phyloP scores from a whole-genome alignment of 208 protist genomes.

The Borovskyia barvae region DNA sequence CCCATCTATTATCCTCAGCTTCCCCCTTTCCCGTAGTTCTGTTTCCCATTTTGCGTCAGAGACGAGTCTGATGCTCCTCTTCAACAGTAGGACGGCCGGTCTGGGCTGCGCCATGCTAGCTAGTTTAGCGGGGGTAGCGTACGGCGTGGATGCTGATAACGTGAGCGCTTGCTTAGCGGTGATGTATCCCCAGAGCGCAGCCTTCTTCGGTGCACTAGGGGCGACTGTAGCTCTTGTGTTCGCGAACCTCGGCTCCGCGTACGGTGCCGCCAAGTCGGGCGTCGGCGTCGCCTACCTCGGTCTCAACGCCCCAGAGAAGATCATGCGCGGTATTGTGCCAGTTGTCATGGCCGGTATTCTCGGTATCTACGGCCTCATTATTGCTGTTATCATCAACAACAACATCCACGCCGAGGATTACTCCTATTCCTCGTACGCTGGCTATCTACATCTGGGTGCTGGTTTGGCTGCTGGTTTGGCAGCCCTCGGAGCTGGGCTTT shows the following conservation, averaged over 20 bases:
- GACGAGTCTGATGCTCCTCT: constrained; percentile 1
- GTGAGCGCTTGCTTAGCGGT: constrained; percentile 45
- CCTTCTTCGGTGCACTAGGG: constrained; percentile 79
- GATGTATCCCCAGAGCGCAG: constrained; percentile 84
- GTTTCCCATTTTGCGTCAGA: background rate
- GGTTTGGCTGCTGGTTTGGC: constrained; percentile 96
- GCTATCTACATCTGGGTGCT: constrained; percentile 96
- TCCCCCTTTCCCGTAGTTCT: background rate
- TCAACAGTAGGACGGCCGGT: constrained; percentile 6
- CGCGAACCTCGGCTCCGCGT: constrained; percentile 97
- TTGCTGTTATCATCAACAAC: constrained; percentile 98
- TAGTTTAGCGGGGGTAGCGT: constrained; percentile 2
- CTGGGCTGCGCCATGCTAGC: constrained; percentile 11
- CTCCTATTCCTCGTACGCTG: constrained; percentile 74
- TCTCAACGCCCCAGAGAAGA: constrained; percentile 94
- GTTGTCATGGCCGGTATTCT: constrained; percentile 96
- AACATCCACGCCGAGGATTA: constrained; percentile 84
- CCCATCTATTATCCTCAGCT: background rate
- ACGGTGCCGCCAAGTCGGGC: constrained; percentile 98
- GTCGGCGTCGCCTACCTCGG: constrained; percentile 97
- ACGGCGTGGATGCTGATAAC: constrained; percentile 10
- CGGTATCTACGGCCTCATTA: constrained; percentile 99
- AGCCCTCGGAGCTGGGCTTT: constrained; percentile 96
- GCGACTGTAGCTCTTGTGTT: constrained; percentile 78
- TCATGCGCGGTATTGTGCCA: constrained; percentile 95